Base-by-base conservation (phyloP, 176 grass and related monocot species). In the Otatea glauca region DNA sequence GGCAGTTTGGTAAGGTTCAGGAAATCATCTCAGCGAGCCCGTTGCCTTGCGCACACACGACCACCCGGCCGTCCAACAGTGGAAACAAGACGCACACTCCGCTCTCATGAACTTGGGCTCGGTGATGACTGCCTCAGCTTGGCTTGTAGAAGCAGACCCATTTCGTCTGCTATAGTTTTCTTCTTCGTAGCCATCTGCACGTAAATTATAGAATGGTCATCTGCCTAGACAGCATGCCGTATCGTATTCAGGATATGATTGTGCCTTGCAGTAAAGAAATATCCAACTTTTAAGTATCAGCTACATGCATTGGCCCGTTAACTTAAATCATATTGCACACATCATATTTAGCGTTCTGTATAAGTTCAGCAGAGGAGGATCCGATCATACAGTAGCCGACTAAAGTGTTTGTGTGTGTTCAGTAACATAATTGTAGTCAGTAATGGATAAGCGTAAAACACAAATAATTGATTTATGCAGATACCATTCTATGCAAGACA, bases 101-200 rank as follows among this genome's bases (percentile, higher is more conserved):
- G 37, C 17, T 74, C 88, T 83, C 88, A 88, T 47, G 86, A 86
- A 81, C 91, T 94, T 67, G 86, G 44, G 58, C 88, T 90, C 21
- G 89, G 70, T 0, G 96, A 88, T 53, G 88, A 67, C 60, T 99
- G 96, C 76, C 77, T 88, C 49, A 94, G 65, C 86, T 99, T 99
- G 71, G 88, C 86, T 74, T 96, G 88, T 64, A 99, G 84, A 34
- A 94, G 16, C 11, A 87, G 24, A 23, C 70, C 88, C 63, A 85
- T 83, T 67, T 99, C 88, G 35, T 96, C 93, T 59, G 93, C 93
- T 82, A 99, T 65, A 61, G 41, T 80, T 89, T 91, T 98, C 96
- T 98, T 98, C 60, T 99, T 99, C 1, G 87, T 87, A 65, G 81
- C 83, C 77, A 99, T 85, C 96, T 99, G 86, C 90, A 99, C 13